phyloP scores from a whole-genome alignment of 2,329 filamentous ascomycete genomes.

The Raffaelea deltoideospora region DNA sequence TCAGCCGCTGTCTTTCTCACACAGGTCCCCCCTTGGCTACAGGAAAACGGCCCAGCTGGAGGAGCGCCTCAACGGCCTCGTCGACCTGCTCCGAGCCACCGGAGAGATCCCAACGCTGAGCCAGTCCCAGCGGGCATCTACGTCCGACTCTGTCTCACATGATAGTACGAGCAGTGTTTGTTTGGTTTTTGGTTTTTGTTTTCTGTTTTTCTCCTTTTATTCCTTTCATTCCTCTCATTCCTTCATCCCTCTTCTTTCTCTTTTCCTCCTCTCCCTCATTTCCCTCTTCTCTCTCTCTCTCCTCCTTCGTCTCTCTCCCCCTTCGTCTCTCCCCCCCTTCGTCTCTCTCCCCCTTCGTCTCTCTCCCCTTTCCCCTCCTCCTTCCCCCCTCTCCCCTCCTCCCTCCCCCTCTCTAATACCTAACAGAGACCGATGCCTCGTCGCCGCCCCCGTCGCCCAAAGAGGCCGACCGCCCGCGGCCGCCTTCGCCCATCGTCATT shows the following conservation, averaged over 20 bases:
- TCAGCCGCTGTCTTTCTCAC: not conserved
- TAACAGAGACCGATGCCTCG: too few relatives aligned
- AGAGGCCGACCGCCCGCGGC: not conserved
- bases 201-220: too few relatives aligned
- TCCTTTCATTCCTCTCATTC: too few relatives aligned
- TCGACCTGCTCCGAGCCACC: slow-evolving; percentile 29
- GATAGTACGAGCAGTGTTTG: too few relatives aligned
- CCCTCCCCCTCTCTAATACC: not conserved
- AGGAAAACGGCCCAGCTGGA: slow-evolving; percentile 35
- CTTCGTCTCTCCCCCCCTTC: too few relatives aligned
- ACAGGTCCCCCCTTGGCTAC: too few relatives aligned
- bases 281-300: too few relatives aligned
- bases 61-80: slow-evolving; percentile 31
- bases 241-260: too few relatives aligned
- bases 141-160: slow-evolving; percentile 1
- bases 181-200: too few relatives aligned
- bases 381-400: not conserved
- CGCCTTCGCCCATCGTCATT: slow-evolving; percentile 2
- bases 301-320: too few relatives aligned
- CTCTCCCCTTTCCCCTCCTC: too few relatives aligned
- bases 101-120: slow-evolving; percentile 17
- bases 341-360: too few relatives aligned
- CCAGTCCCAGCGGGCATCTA: not conserved
- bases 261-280: not conserved
- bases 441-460: slow-evolving; percentile 1